Conservation (phyloP, 495 filamentous ascomycete genomes). For the Penicillium angulare region DNA sequence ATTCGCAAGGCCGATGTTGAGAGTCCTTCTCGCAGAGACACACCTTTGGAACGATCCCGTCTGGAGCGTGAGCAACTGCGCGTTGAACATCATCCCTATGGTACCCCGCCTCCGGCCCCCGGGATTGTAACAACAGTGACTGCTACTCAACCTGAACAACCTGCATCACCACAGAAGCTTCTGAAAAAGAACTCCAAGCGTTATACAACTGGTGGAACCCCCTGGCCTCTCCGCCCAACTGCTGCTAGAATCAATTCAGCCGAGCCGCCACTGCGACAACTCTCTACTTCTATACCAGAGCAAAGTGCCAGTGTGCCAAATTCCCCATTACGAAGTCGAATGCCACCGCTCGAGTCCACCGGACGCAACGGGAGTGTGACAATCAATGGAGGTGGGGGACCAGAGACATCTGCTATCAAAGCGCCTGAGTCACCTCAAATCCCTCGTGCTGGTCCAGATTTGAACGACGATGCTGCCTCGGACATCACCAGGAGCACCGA, state of each 20-base stretch:
- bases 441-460: constrained; percentile 16
- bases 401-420: constrained; percentile 6
- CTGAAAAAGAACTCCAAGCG: constrained; percentile 29
- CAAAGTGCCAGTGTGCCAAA: constrained; percentile 9
- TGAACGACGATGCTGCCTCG: constrained; percentile 17
- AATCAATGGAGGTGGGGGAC: constrained; percentile 8
- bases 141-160: constrained; percentile 9
- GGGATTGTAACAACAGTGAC: constrained; percentile 24
- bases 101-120: constrained; percentile 8
- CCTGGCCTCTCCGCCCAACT: constrained; percentile 31
- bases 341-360: constrained; percentile 1
- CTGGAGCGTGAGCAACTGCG: constrained; percentile 27
- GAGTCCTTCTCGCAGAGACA: constrained; percentile 31
- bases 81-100: constrained; percentile 18
- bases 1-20: constrained; percentile 29
- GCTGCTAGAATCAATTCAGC: constrained; percentile 8
- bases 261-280: too few species aligned
- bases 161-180: constrained; percentile 27
- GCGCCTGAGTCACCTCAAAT: constrained; percentile 13
- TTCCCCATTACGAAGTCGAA: constrained; percentile 11
- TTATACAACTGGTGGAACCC: constrained; percentile 13
- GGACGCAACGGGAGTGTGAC: constrained; percentile 6
- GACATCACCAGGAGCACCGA: constrained; percentile 18
- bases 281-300: too few species aligned
- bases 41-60: constrained; percentile 35